Evolutionary conservation across 495 filamentous ascomycete species (phyloP).

Genomic region (Parathielavia hyrcaniae): DNA sequence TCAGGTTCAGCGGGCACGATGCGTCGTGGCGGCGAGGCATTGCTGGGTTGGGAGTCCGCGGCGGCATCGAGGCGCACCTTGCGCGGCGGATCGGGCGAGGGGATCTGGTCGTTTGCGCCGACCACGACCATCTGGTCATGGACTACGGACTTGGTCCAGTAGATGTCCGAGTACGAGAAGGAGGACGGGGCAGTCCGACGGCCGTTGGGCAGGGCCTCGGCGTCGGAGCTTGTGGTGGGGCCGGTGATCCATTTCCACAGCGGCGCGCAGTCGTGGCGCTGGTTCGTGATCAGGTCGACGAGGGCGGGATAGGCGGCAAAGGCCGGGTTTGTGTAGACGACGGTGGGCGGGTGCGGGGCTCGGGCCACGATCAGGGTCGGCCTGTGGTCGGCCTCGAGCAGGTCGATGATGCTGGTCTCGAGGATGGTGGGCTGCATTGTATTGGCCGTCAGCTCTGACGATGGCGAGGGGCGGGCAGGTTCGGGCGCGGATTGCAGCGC

Average conservation of each 20-base stretch:
- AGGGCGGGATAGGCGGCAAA: slow-evolving; percentile 20
- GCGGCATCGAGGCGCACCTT: slow-evolving; percentile 19
- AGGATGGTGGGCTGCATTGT: slow-evolving; percentile 27
- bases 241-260: slow-evolving; percentile 34
- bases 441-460: slow-evolving; percentile 15
- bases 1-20: slow-evolving; percentile 19
- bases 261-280: slow-evolving; percentile 17
- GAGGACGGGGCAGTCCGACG: slow-evolving; percentile 16
- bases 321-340: slow-evolving; percentile 35
- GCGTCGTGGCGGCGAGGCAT: slow-evolving; percentile 11
- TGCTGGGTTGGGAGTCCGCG: neutral
- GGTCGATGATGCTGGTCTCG: slow-evolving; percentile 31
- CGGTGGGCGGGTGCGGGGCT: slow-evolving; percentile 25
- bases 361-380: slow-evolving; percentile 38
- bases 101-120: slow-evolving; percentile 33
- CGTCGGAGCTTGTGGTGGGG: neutral
- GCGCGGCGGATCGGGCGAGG: slow-evolving; percentile 11
- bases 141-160: slow-evolving; percentile 38
- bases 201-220: neutral
- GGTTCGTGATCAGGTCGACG: slow-evolving; percentile 19
- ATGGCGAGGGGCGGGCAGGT: slow-evolving; percentile 47
- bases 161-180: slow-evolving; percentile 27
- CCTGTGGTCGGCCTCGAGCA: slow-evolving; percentile 38
- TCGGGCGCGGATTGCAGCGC: neutral
- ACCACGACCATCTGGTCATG: slow-evolving; percentile 36